These are phyloP conservation scores for Yarrowia sp. DNA, from an alignment of 805 yeast species.

Conservation along the genomic window DNA sequence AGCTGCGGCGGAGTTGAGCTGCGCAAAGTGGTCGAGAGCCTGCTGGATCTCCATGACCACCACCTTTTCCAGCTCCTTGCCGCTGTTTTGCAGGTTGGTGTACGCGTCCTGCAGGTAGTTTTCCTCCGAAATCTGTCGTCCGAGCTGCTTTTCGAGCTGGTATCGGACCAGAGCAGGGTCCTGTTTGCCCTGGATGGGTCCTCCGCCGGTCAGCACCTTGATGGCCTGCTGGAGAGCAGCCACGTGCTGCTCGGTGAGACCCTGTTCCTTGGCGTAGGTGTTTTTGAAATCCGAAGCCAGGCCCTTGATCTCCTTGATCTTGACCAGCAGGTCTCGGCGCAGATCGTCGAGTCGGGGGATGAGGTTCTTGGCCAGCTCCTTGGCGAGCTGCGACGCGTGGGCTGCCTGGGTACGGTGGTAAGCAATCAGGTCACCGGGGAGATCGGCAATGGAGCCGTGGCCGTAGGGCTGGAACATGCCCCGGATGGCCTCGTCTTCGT, in stretches of 20 bases:
- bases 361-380: slow-evolving; percentile 57
- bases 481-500: slow-evolving; percentile 42
- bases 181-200: slow-evolving; percentile 49
- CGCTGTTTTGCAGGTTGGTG: slow-evolving; percentile 79
- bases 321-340: slow-evolving; percentile 71
- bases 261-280: slow-evolving; percentile 64
- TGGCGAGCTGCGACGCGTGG: slow-evolving; percentile 54
- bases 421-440: slow-evolving; percentile 66
- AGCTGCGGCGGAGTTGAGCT: slow-evolving; percentile 40
- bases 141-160: slow-evolving; percentile 70
- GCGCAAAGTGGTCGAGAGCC: slow-evolving; percentile 69
- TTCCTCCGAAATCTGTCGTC: slow-evolving; percentile 75
- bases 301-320: slow-evolving; percentile 81
- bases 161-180: slow-evolving; percentile 82
- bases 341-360: slow-evolving; percentile 66
- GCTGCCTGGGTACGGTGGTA: slow-evolving; percentile 60
- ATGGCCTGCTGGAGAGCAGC: slow-evolving; percentile 51
- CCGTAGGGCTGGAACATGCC: slow-evolving; percentile 67
- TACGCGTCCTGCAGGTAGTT: slow-evolving; percentile 85
- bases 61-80: slow-evolving; percentile 81
- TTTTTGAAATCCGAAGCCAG: slow-evolving; percentile 82
- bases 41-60: slow-evolving; percentile 84
- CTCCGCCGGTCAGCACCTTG: slow-evolving; percentile 38
- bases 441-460: slow-evolving; percentile 74
- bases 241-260: slow-evolving; percentile 58